Percentiles rank a stretch among this genome's conserved stretches.
These are phyloP conservation scores for Aristolochia contorta DNA, from an alignment of 164 flowering plant species.

Conservation along the genomic window DNA sequence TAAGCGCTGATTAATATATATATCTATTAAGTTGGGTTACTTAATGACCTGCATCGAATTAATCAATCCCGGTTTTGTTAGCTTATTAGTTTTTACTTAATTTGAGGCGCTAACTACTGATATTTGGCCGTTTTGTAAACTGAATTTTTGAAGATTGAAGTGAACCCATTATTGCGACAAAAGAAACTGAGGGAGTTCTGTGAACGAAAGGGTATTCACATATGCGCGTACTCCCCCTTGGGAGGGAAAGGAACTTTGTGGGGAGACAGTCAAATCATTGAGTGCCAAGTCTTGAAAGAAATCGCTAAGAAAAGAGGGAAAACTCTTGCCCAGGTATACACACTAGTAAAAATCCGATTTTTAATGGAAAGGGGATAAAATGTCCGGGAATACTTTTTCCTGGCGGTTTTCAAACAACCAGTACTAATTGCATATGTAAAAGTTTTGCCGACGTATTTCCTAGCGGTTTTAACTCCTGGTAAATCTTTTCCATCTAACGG, in stretches of 20 bases:
- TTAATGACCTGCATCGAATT: too few species aligned
- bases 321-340: conserved; percentile 2
- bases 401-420: too few species aligned
- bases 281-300: conserved; percentile 13
- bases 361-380: too few species aligned
- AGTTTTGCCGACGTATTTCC: too few species aligned
- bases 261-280: conserved; percentile 18
- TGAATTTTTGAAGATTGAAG: conserved; percentile 21
- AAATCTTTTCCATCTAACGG: too few species aligned
- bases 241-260: conserved; percentile 18
- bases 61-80: background rate
- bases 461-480: too few species aligned
- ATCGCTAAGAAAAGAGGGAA: conserved; percentile 12
- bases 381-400: too few species aligned
- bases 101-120: background rate
- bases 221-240: conserved; percentile 25
- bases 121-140: background rate
- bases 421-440: too few species aligned
- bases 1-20: too few species aligned
- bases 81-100: too few species aligned
- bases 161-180: conserved; percentile 25
- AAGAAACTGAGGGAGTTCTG: conserved; percentile 22
- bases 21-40: too few species aligned
- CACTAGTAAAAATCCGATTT: too few species aligned
- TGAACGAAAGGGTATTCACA: conserved; percentile 12